phyloP scores from a whole-genome alignment of 2,329 filamentous ascomycete species.

The Thyridium curvatum region DNA sequence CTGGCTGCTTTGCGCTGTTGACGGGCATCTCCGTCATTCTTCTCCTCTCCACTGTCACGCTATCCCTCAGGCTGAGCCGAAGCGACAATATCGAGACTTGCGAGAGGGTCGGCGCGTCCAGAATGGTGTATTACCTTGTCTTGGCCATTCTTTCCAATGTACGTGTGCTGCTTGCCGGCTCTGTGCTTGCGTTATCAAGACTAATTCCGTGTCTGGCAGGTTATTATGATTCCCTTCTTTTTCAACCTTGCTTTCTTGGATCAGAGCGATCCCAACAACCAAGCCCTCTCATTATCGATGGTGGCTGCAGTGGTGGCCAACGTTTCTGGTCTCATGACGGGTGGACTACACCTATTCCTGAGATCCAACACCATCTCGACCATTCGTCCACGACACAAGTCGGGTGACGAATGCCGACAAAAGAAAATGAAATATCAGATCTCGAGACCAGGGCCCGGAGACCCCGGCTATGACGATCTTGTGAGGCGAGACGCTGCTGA shows the following conservation, averaged over 20 bases:
- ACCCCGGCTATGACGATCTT: constrained; percentile 23
- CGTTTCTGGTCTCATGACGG: constrained; percentile 58
- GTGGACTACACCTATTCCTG: constrained; percentile 60
- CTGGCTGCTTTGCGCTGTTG: constrained; percentile 49
- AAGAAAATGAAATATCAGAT: constrained; percentile 34
- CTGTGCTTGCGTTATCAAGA: too few relatives aligned
- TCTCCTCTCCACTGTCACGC: constrained; percentile 40
- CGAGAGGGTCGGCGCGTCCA: constrained; percentile 57
- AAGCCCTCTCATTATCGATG: constrained; percentile 47
- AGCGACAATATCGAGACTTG: constrained; percentile 47
- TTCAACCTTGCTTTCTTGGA: constrained; percentile 43
- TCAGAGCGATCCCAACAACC: constrained; percentile 23
- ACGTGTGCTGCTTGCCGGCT: constrained; percentile 19
- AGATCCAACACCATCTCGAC: constrained; percentile 55
- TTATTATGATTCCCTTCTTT: constrained; percentile 59
- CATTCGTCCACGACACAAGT: constrained; percentile 41
- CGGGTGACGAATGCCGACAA: constrained; percentile 38
- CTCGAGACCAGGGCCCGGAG: constrained; percentile 31
- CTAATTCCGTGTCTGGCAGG: constrained; percentile 23
- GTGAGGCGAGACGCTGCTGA: constrained; percentile 22
- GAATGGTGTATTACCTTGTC: constrained; percentile 63
- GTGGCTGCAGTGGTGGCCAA: constrained; percentile 61
- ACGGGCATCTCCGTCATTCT: constrained; percentile 43
- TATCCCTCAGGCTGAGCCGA: constrained; percentile 52
- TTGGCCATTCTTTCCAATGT: constrained; percentile 53